Conservation (phyloP, 2,329 filamentous ascomycete genomes). For the Mycosphaerella sp. region DNA sequence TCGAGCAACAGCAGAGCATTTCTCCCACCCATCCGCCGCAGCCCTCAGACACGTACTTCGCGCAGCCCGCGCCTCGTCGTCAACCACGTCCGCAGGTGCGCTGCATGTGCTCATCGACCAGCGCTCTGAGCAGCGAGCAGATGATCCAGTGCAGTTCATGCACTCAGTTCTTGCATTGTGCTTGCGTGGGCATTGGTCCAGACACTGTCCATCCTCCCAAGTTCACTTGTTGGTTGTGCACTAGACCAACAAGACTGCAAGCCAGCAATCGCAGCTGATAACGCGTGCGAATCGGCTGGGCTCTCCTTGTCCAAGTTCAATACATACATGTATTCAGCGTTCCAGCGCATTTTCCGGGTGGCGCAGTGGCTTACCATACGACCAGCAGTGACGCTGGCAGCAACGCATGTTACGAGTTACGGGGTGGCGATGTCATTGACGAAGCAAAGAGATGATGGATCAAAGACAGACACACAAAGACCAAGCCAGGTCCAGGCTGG, state of each 20-base stretch:
- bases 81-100: slow-evolving; percentile 37
- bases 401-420: background rate
- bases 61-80: slow-evolving; percentile 31
- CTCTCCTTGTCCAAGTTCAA: background rate
- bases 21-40: slow-evolving; percentile 17
- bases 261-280: slow-evolving; percentile 6
- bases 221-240: slow-evolving; percentile 49
- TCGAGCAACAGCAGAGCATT: slow-evolving; percentile 40
- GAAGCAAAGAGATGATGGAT: background rate
- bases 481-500: slow-evolving; percentile 8
- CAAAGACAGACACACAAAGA: slow-evolving; percentile 1
- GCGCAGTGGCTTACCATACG: background rate
- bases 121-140: slow-evolving; percentile 43
- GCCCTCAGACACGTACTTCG: slow-evolving; percentile 33
- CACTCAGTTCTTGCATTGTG: slow-evolving; percentile 56
- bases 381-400: background rate
- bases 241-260: slow-evolving; percentile 19
- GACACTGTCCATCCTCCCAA: slow-evolving; percentile 37
- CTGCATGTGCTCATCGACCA: slow-evolving; percentile 52
- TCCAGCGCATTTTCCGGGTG: slow-evolving; percentile 11
- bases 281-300: background rate
- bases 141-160: slow-evolving; percentile 60
- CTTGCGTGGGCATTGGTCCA: slow-evolving; percentile 51
- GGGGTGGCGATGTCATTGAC: slow-evolving; percentile 6
- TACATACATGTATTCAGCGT: slow-evolving; percentile 10